A percentile compares a stretch with the other conserved stretches of the same genome.
These are phyloP conservation scores for Punctularia strigosozonata DNA, from an alignment of 768 basidiomycete species.

Conservation along the genomic window DNA sequence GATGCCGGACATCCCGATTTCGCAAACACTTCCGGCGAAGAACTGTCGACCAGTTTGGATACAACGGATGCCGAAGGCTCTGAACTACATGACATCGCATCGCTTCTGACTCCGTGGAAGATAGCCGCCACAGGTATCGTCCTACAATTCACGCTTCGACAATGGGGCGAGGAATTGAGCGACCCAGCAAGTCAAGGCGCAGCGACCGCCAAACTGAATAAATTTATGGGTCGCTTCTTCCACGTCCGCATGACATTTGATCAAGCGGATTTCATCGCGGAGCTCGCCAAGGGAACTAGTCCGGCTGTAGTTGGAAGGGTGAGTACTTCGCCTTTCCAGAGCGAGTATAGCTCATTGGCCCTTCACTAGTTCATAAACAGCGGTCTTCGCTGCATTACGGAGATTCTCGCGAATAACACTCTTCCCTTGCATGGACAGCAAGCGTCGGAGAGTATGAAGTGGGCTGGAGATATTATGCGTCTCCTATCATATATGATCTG, in stretches of 20 bases:
- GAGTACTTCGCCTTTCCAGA: slow-evolving; percentile 1
- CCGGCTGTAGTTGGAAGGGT: slow-evolving; percentile 60
- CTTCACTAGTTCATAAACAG: slow-evolving; percentile 56
- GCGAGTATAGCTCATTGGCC: background rate
- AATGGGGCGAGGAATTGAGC: slow-evolving; percentile 57
- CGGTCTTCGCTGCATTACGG: slow-evolving; percentile 53
- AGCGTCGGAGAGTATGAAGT: slow-evolving; percentile 30
- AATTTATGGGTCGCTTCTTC: slow-evolving; percentile 54
- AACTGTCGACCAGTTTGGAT: background rate
- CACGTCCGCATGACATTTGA: slow-evolving; percentile 65
- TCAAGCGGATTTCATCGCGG: slow-evolving; percentile 76
- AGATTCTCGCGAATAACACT: slow-evolving; percentile 31
- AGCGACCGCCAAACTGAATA: slow-evolving; percentile 55
- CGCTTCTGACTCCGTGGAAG: slow-evolving; percentile 73
- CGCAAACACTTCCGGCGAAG: background rate
- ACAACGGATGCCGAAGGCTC: slow-evolving; percentile 35
- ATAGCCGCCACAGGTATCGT: slow-evolving; percentile 73
- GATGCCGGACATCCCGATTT: slow-evolving; percentile 3
- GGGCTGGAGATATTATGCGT: slow-evolving; percentile 57
- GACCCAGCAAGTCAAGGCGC: slow-evolving; percentile 38
- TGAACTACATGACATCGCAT: slow-evolving; percentile 50
- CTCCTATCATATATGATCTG: slow-evolving; percentile 58
- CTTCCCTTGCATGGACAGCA: slow-evolving; percentile 15
- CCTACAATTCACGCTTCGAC: slow-evolving; percentile 63
- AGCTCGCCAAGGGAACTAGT: slow-evolving; percentile 65